Evolutionary conservation across 2,329 filamentous ascomycete species (phyloP), one percentile per base, ranked within the genome.

Genomic region (Pseudocercospora eumusae): DNA sequence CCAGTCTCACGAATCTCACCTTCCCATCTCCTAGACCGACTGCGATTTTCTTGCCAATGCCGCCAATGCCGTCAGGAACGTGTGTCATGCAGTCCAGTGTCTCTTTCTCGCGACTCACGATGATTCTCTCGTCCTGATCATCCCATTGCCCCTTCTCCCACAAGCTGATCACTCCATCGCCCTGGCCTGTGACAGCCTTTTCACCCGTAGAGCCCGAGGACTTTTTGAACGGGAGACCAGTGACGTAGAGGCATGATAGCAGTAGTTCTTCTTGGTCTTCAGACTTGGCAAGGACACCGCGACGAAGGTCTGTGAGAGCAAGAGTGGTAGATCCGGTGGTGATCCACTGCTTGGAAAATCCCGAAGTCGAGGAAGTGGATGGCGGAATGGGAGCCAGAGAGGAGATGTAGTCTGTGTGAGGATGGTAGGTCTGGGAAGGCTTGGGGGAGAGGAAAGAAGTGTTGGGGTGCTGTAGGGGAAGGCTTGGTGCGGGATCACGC

Each of bases 81-180:
- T 89, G 77, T 1, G 86, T 82, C 63, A 97, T 80, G n/a, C 87
- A 84, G 72, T 98, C 93, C 45, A 97, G 79, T 63, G 90, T 91
- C 75, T 96, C 92, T 21, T 78, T 79, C 57, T 74, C 71, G 27
- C 79, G 76, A 67, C 92, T 88, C 8, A 97, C 86, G 54, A 90
- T 86, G 70, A 97, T 90, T 57, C 92, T 85, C 77, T 96, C 92
- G 69, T 96, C 91, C 75, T 96, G 92, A 75, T 98, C 93, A 72
- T 96, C 93, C 93, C 95, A 98, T 0, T 90, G 86, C 0, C 93
- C 93, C 68, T 89, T 89, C 76, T 99, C 93, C 93, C 95, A 99
- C 6, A 98, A 79, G 4, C 93, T 97, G 65, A 98, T 75, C 1
- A 97, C 86, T 2, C 95, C 95, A 45, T 86, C 88, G 18, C 86